Conservation (phyloP, 768 basidiomycete species). For the Boletus tomentosulus region DNA sequence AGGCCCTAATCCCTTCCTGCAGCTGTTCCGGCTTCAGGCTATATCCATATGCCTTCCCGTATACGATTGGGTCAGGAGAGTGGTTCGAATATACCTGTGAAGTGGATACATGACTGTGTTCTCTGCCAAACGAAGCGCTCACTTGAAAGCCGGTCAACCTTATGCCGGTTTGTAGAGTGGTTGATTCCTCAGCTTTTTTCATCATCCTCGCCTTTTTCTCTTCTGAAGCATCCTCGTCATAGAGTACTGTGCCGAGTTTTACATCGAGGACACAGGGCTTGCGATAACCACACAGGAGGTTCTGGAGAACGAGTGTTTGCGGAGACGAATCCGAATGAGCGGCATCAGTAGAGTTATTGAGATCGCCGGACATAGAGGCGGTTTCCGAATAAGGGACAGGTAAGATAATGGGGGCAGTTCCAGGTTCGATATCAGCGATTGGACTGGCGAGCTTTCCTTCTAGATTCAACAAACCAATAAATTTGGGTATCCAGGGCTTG, state of each 20-base stretch:
- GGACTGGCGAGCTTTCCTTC: conserved; percentile 42
- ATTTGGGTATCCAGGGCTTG: conserved; percentile 63
- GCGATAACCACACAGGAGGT: conserved; percentile 65
- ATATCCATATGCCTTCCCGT: conserved; percentile 76
- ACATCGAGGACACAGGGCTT: conserved; percentile 88
- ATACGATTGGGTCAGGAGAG: conserved; percentile 51
- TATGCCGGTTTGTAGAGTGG: conserved; percentile 71
- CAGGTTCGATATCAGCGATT: conserved; percentile 7
- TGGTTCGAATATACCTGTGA: conserved; percentile 68
- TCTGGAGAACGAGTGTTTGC: conserved; percentile 84
- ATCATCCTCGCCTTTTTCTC: conserved; percentile 82
- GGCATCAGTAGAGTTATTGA: background rate
- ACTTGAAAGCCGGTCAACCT: conserved; percentile 91
- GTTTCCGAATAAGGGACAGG: conserved; percentile 39
- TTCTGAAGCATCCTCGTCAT: conserved; percentile 58
- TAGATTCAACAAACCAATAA: conserved; percentile 74
- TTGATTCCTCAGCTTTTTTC: conserved; percentile 62
- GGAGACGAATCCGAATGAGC: background rate
- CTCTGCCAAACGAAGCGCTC: conserved; percentile 16
- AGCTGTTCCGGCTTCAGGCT: conserved; percentile 66
- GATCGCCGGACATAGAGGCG: conserved; percentile 28
- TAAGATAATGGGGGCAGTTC: conserved; percentile 20
- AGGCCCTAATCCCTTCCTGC: conserved; percentile 67
- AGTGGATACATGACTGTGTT: background rate
- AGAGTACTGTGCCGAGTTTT: conserved; percentile 90